Base-by-base conservation (phyloP, 2,329 filamentous ascomycete species). In the Verticillium tricorpus region DNA sequence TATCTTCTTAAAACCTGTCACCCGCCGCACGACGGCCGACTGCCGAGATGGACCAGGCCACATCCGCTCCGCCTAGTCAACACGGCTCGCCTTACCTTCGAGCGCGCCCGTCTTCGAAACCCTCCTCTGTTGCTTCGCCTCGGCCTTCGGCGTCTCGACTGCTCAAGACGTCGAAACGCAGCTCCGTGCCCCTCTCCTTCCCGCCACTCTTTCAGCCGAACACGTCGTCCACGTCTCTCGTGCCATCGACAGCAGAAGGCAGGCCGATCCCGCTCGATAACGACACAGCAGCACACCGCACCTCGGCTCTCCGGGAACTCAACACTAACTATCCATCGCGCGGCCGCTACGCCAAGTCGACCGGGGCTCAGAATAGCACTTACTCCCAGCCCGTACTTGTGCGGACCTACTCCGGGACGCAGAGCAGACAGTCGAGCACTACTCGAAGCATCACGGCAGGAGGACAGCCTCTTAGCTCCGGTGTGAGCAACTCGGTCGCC, bases 361-460 rank as follows among this genome's bases (percentile, higher is more conserved):
- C 81, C 14, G 81, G 82, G 12, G 80, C 85, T 19, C 78, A 82
- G 68, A 85, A 76, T 72, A 84, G 78, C 66, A 87, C 85, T 45
- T 87, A 85, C 69, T 87, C 83, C 3, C 85, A 88, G 64, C 86
- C 86, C n/a, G 85, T 89, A 61, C 83, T 89, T 45, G 86, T 89
- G 28, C 81, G 85, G 62, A 88, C 85, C 57, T 88, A 89, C 69
- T 85, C 83, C 54, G 81, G 83, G 1, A 79, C 76, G 12, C 69
- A 73, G 15, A 71, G 68, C 52, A 75, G 75, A 25, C 71, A 71
- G 31, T 67, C 66, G 22, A 71, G 68, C 61, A 69, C 71, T 19
- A 72, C 69, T 35, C 70, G 71, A 39, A 63, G 62, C 57, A 22
- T 32, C n/a, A 56, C 15, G 1, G 57, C 32, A 40, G 34, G 34